Percentiles rank a stretch among this genome's conserved stretches.
These are phyloP conservation scores for Tylopilus felleus DNA, from an alignment of 768 basidiomycete genomes.

Conservation along the genomic window DNA sequence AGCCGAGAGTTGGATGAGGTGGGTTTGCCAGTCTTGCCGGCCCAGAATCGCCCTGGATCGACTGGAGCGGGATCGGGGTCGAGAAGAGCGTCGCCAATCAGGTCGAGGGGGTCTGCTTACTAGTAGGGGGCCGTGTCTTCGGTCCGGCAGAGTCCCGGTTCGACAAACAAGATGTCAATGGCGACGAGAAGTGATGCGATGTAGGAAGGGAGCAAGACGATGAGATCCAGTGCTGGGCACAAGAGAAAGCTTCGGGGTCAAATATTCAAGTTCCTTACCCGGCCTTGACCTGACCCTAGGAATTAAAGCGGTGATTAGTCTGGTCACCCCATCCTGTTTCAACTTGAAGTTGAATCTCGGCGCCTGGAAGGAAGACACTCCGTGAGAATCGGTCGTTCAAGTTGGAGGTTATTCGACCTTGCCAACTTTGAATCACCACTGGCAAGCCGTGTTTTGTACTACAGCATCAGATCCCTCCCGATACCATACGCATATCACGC, in stretches of 20 bases:
- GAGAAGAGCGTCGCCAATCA: slow-evolving; percentile 45
- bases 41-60: slow-evolving; percentile 16
- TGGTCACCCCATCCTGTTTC: too few species aligned
- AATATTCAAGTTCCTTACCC: too few species aligned
- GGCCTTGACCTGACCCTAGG: too few species aligned
- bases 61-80: slow-evolving; percentile 21
- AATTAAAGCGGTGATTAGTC: too few species aligned
- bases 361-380: too few species aligned
- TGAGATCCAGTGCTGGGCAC: neutral
- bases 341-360: too few species aligned
- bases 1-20: slow-evolving; percentile 31
- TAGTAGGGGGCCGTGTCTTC: slow-evolving; percentile 29
- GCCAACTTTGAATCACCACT: too few species aligned
- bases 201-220: slow-evolving; percentile 39
- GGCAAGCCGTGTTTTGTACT: too few species aligned
- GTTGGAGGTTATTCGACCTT: too few species aligned
- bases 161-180: slow-evolving; percentile 40
- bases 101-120: slow-evolving; percentile 33
- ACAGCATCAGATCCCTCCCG: too few species aligned
- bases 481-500: too few species aligned
- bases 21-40: slow-evolving; percentile 26
- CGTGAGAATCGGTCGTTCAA: too few species aligned
- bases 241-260: slow-evolving; percentile 70
- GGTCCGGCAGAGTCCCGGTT: slow-evolving; percentile 48
- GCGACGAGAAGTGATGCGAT: slow-evolving; percentile 42